Base-by-base conservation (phyloP, 495 filamentous ascomycete species). In the Hypoxylon trugodes region DNA sequence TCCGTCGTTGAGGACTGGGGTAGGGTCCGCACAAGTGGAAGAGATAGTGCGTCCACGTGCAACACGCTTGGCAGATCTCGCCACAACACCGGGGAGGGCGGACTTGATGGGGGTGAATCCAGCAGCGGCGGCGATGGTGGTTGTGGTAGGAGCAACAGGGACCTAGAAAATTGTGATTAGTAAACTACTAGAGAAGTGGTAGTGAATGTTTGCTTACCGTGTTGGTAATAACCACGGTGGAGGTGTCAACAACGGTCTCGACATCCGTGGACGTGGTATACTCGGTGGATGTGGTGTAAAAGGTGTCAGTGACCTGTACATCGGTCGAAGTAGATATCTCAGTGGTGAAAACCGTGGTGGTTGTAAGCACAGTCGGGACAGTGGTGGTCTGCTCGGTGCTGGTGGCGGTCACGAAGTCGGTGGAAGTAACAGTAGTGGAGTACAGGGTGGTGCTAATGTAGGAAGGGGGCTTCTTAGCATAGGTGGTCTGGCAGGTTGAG, bases 31-130 rank as follows among this genome's bases (percentile, higher is more conserved):
- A 21, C 56, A 60, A 5, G 9, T 37, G 16, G 46, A 2, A 7
- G 46, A 51, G 43, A 38, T 4, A 7, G 54, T 48, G 25, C 56
- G 56, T 13, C 46, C 36, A 25, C 26, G 25, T 10, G 42, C 24
- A 3, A 42, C 16, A 26, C 56, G 56, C 6, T 22, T 32, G 43
- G 41, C n/a, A 22, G 38, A 21, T 7, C 47, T 41, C 10, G 45
- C 56, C 25, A 45, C 37, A 21, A 50, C 43, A 21, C 22, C 18
- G n/a, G 36, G 24, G 22, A 26, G 7, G 12, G 37, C 56, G 19
- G 45, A 43, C 45, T 60, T 60, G 45, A 60, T 60, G 32, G 56
- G 56, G 7, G 56, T 60, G 56, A 51, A 51, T 19, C 37, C 45
- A 35, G 38, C 21, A n/a, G 42, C 42, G 12, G 41, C 16, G 22